Conservation (phyloP, 176 grass and related monocot genomes). For the Thinopyrum elongatum region DNA sequence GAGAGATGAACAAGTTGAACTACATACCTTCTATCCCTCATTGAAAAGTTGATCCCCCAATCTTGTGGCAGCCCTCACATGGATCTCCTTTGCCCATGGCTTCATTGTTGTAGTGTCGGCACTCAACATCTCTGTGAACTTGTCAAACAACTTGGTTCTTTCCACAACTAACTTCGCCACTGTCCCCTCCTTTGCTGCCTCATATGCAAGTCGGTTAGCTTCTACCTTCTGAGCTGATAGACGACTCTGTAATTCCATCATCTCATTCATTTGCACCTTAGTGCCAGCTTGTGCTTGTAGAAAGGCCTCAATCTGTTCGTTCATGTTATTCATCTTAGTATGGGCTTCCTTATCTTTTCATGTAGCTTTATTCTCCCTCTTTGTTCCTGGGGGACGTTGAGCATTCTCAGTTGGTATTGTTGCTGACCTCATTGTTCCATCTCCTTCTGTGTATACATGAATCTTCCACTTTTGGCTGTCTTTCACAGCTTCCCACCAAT, state of each 20-base stretch:
- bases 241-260: neutral
- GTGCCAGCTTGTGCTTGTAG: neutral
- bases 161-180: neutral
- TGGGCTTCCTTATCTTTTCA: neutral
- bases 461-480: neutral
- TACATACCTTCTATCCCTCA: neutral
- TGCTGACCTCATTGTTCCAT: neutral
- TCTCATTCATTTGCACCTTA: neutral
- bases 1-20: neutral
- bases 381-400: neutral
- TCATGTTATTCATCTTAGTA: neutral
- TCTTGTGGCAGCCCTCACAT: neutral
- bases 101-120: neutral
- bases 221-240: neutral
- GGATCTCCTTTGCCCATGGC: neutral
- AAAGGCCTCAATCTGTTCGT: neutral
- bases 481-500: neutral
- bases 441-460: neutral
- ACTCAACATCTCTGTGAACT: neutral
- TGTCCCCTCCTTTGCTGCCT: neutral
- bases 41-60: neutral
- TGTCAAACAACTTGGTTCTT: neutral
- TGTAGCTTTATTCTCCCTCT: neutral
- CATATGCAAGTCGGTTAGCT: neutral
- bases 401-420: neutral